Evolutionary conservation across 202 grass and related monocot species (phyloP).

Genomic region (Alloteropsis angusta): DNA sequence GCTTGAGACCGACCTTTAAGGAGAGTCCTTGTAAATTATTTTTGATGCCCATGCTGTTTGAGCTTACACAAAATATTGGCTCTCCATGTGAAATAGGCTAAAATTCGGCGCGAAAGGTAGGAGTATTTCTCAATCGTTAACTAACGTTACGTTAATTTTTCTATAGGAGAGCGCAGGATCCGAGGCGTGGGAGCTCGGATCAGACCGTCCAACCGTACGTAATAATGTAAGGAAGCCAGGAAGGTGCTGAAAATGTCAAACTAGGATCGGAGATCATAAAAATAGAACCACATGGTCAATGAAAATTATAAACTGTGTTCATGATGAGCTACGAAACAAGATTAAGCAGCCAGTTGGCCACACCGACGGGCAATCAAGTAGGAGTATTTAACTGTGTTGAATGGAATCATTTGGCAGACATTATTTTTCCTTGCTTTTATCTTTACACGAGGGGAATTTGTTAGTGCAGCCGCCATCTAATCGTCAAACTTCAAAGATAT

Average conservation of each 20-base stretch:
- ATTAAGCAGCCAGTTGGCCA: background rate
- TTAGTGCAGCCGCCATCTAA: background rate
- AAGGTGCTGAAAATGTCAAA: slow-evolving; percentile 17
- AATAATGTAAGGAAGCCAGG: too few species aligned
- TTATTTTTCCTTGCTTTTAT: background rate
- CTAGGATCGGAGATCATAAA: background rate
- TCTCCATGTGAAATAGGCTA: slow-evolving; percentile 14
- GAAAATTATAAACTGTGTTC: background rate
- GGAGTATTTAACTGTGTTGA: background rate
- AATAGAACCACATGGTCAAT: slow-evolving; percentile 12
- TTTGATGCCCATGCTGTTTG: background rate
- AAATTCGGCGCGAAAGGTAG: background rate
- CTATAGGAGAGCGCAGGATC: background rate
- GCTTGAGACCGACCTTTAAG: background rate
- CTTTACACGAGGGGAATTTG: background rate
- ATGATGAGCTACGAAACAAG: background rate
- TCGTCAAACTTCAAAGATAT: background rate
- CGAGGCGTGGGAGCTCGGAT: background rate
- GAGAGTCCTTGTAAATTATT: slow-evolving; percentile 11
- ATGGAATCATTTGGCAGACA: background rate
- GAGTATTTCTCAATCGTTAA: background rate
- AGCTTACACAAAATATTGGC: background rate
- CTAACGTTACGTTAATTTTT: background rate
- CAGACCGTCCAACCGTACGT: background rate
- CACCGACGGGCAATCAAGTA: background rate